These are phyloP conservation scores for Microdochium paspali DNA, from an alignment of 2,329 filamentous ascomycete species.

Conservation along the genomic window DNA sequence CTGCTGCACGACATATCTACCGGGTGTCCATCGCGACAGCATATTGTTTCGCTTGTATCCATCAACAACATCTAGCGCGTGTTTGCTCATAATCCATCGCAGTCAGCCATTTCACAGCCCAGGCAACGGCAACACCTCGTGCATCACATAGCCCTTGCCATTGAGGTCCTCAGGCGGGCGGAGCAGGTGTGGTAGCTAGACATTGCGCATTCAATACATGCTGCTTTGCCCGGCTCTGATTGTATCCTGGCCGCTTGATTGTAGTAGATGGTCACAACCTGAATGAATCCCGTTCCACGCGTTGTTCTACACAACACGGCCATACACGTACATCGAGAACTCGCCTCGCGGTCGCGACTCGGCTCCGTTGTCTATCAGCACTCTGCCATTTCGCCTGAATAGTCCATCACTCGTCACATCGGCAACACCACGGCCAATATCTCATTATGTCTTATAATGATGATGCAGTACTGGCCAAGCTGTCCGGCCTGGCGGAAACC, in stretches of 20 bases:
- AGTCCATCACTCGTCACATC: background rate
- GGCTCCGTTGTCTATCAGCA: too few species aligned
- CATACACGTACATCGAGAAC: background rate
- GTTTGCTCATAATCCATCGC: background rate
- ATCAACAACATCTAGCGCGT: background rate
- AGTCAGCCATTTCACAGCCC: background rate
- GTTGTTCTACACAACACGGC: background rate
- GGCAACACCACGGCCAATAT: slow-evolving; percentile 2
- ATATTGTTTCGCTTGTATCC: background rate
- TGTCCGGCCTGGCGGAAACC: slow-evolving; percentile 91
- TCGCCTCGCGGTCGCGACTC: too few species aligned
- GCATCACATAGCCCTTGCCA: background rate
- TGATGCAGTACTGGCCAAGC: slow-evolving; percentile 88
- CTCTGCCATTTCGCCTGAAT: background rate
- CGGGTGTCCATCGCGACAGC: background rate
- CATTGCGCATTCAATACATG: slow-evolving; percentile 4
- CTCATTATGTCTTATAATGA: slow-evolving; percentile 82
- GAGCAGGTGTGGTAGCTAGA: slow-evolving; percentile 5
- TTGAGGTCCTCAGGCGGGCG: slow-evolving; percentile 1
- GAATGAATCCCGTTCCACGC: background rate
- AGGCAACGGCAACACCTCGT: slow-evolving; percentile 2
- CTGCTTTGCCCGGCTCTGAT: slow-evolving; percentile 8
- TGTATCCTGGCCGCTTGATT: slow-evolving; percentile 6
- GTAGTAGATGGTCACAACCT: slow-evolving; percentile 5
- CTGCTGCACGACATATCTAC: background rate